These are phyloP conservation scores for Ramularia collo-cygni DNA, from an alignment of 2,329 filamentous ascomycete species.

Conservation along the genomic window DNA sequence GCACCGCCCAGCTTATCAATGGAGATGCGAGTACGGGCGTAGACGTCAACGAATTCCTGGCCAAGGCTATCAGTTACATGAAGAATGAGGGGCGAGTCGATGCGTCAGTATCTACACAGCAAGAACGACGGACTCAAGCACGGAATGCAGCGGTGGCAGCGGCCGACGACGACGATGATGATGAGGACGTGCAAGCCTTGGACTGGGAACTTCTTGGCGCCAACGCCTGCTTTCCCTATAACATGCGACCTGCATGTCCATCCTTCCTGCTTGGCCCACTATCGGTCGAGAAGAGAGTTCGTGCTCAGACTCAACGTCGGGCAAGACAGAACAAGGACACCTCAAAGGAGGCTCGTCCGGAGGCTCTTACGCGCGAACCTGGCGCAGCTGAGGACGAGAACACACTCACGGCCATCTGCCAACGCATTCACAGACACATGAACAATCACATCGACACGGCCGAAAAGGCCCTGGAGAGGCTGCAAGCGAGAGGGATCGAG, in stretches of 20 bases:
- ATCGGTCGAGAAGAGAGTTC: slow-evolving; percentile 76
- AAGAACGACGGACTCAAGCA: slow-evolving; percentile 15
- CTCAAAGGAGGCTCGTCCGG: slow-evolving; percentile 62
- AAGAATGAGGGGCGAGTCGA: slow-evolving; percentile 51
- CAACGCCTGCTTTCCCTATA: slow-evolving; percentile 66
- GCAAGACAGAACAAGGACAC: slow-evolving; percentile 63
- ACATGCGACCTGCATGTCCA: slow-evolving; percentile 66
- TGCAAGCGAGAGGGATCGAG: slow-evolving; percentile 24
- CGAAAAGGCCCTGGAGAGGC: slow-evolving; percentile 25
- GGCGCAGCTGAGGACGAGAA: slow-evolving; percentile 69
- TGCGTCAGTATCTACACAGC: slow-evolving; percentile 8
- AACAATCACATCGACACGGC: slow-evolving; percentile 32
- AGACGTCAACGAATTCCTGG: slow-evolving; percentile 85
- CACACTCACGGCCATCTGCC: slow-evolving; percentile 71
- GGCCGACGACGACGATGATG: slow-evolving; percentile 55
- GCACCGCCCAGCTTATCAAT: slow-evolving; percentile 65
- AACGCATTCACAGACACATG: slow-evolving; percentile 62
- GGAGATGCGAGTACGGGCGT: slow-evolving; percentile 68
- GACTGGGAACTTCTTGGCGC: slow-evolving; percentile 83
- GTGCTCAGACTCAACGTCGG: slow-evolving; percentile 63
- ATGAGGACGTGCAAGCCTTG: slow-evolving; percentile 66
- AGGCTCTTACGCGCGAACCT: slow-evolving; percentile 68
- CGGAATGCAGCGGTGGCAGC: too few species aligned
- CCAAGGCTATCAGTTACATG: slow-evolving; percentile 87
- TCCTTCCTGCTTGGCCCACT: slow-evolving; percentile 84